Evolutionary conservation across 2,329 filamentous ascomycete species (phyloP).

Genomic region (Nemania sp.): DNA sequence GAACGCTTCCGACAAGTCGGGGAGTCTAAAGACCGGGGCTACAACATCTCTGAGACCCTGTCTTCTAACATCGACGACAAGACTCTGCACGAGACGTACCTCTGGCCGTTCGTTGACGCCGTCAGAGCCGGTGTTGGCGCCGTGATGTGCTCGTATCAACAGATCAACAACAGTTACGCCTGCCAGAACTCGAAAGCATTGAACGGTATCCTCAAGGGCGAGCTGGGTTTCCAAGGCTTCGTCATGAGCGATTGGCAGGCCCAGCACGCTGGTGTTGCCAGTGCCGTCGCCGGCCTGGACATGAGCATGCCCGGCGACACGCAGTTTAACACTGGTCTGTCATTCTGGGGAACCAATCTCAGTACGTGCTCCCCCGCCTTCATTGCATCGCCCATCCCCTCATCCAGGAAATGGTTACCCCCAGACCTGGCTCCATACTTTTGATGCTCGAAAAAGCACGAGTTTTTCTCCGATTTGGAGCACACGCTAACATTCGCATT

Average conservation of each 20-base stretch:
- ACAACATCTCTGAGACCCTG: slow-evolving; percentile 61
- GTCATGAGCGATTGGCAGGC: slow-evolving; percentile 82
- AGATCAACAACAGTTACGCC: slow-evolving; percentile 78
- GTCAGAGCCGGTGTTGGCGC: slow-evolving; percentile 68
- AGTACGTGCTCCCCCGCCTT: slow-evolving; percentile 43
- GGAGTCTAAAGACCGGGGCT: slow-evolving; percentile 62
- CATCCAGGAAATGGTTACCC: too few relatives aligned
- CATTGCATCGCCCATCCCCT: not conserved
- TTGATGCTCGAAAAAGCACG: not conserved
- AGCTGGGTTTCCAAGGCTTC: slow-evolving; percentile 81
- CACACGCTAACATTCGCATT: slow-evolving; percentile 1
- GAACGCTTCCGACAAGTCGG: slow-evolving; percentile 73
- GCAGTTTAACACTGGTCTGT: slow-evolving; percentile 62
- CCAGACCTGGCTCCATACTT: not conserved
- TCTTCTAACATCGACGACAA: slow-evolving; percentile 72
- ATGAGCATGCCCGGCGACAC: slow-evolving; percentile 79
- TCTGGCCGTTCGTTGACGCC: slow-evolving; percentile 79
- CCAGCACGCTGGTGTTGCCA: slow-evolving; percentile 70
- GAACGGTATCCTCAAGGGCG: slow-evolving; percentile 77
- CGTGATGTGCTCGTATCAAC: slow-evolving; percentile 73
- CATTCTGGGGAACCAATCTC: slow-evolving; percentile 85
- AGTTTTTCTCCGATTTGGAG: not conserved
- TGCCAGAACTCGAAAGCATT: slow-evolving; percentile 80
- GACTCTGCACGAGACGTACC: slow-evolving; percentile 75
- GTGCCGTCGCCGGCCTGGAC: slow-evolving; percentile 74